Evolutionary conservation across 495 filamentous ascomycete species (phyloP).

Genomic region (Neurospora africana): DNA sequence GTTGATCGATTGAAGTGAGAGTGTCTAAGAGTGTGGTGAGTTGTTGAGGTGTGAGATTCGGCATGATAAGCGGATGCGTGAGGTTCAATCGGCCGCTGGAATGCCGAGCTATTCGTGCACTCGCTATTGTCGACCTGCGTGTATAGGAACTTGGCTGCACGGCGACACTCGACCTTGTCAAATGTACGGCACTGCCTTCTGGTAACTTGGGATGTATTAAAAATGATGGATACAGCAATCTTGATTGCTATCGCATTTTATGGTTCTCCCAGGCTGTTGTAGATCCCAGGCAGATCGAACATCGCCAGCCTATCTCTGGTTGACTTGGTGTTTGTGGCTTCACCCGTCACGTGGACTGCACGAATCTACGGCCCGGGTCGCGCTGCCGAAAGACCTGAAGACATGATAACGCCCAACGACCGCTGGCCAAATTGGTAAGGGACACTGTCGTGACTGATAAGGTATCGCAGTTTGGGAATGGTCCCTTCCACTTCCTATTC

Average conservation of each 20-base stretch:
- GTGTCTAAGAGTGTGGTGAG: slow-evolving; percentile 18
- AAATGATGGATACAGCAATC: neutral
- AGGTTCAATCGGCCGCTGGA: neutral
- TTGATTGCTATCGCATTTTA: neutral
- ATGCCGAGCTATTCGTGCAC: neutral
- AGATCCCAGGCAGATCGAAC: neutral
- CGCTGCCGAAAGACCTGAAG: neutral
- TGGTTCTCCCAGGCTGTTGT: neutral
- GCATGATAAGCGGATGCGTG: neutral
- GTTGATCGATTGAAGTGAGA: slow-evolving; percentile 25
- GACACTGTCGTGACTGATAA: neutral
- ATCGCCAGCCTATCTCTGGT: neutral
- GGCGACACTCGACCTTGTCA: neutral
- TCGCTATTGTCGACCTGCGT: neutral
- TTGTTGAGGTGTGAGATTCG: slow-evolving; percentile 10
- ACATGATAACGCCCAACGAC: neutral
- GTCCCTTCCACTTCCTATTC: neutral
- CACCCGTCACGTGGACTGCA: neutral
- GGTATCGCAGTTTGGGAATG: neutral
- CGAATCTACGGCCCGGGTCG: neutral
- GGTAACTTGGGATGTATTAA: neutral
- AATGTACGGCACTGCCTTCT: neutral
- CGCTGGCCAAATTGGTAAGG: neutral
- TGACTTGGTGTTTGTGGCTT: neutral
- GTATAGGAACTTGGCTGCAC: neutral